Percentiles rank a stretch among this genome's conserved stretches.
These are phyloP conservation scores for Pyricularia pennisetigena DNA, from an alignment of 2,329 filamentous ascomycete genomes.

Conservation along the genomic window DNA sequence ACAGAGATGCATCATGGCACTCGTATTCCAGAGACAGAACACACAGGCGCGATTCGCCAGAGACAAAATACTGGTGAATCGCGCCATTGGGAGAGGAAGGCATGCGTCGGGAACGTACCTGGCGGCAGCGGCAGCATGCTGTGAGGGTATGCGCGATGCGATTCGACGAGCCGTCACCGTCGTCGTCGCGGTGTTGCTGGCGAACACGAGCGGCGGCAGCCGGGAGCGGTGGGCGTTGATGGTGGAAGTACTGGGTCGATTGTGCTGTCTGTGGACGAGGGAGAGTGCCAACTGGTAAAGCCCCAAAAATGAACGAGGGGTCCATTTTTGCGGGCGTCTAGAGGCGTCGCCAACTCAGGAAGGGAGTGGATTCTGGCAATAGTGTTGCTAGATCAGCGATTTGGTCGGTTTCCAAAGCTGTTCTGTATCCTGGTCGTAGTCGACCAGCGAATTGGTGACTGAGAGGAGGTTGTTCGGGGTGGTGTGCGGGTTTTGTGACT, in stretches of 20 bases:
- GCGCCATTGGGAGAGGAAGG: not conserved
- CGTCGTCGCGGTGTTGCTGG: conserved; percentile 29
- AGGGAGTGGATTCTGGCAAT: not conserved
- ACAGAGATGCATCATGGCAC: not conserved
- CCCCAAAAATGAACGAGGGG: not conserved
- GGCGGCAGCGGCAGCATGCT: conserved; percentile 70
- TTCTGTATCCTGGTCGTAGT: not conserved
- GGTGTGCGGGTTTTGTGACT: not conserved
- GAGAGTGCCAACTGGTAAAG: not conserved
- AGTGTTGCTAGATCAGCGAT: not conserved
- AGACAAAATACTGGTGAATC: not conserved
- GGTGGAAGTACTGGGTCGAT: conserved; percentile 10
- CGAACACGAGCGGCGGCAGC: conserved; percentile 14
- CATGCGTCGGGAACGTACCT: conserved; percentile 39
- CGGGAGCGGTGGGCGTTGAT: conserved; percentile 12
- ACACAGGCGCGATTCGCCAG: no score
- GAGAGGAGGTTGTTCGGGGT: not conserved
- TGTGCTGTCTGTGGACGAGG: conserved; percentile 5
- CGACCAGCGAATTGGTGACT: not conserved
- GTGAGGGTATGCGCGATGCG: conserved; percentile 71
- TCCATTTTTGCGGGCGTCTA: not conserved
- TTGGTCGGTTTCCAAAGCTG: not conserved
- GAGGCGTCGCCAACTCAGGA: not conserved
- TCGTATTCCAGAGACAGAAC: not conserved
- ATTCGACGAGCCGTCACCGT: conserved; percentile 41